Evolutionary conservation across 1,284 basidiomycete species (phyloP).

Genomic region (Athelia psychrophila): DNA sequence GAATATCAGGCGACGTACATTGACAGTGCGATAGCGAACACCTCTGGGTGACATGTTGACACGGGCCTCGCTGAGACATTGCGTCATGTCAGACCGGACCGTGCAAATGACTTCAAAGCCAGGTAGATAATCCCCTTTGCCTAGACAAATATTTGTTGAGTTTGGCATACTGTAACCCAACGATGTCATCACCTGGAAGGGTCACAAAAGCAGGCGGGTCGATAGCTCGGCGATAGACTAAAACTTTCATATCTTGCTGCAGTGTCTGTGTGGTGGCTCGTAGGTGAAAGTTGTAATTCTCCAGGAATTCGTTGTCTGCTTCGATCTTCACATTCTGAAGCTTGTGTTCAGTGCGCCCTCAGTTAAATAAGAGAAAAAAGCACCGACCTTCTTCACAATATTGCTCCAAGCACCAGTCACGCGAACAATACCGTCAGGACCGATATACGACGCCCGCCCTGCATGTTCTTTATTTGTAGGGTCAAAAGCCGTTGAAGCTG

Average conservation of each 20-base stretch:
- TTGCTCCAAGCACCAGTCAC: slow-evolving; percentile 3
- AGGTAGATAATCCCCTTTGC: not conserved
- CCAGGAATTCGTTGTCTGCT: not conserved
- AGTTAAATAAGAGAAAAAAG: not conserved
- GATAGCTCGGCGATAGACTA: slow-evolving; percentile 6
- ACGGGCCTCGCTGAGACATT: not conserved
- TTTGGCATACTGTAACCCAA: not conserved
- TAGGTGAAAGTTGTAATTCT: not conserved
- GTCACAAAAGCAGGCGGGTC: slow-evolving; percentile 3
- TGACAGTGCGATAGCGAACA: not conserved
- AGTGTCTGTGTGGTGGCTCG: not conserved
- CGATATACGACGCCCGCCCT: not conserved
- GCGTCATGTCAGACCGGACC: slow-evolving; percentile 1
- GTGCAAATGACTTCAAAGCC: slow-evolving; percentile 8
- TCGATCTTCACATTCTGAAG: slow-evolving; percentile 2
- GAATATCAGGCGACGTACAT: slow-evolving; percentile 3
- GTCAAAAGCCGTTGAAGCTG: not conserved
- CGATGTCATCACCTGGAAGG: not conserved
- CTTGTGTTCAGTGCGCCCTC: not conserved
- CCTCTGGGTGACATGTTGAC: not conserved
- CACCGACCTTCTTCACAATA: slow-evolving; percentile 6
- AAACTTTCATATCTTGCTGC: not conserved
- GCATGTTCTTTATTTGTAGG: not conserved
- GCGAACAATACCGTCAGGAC: not conserved
- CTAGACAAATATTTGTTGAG: not conserved